These are phyloP conservation scores for Myxozyma sirexii DNA, from an alignment of 805 yeast species.

Conservation along the genomic window DNA sequence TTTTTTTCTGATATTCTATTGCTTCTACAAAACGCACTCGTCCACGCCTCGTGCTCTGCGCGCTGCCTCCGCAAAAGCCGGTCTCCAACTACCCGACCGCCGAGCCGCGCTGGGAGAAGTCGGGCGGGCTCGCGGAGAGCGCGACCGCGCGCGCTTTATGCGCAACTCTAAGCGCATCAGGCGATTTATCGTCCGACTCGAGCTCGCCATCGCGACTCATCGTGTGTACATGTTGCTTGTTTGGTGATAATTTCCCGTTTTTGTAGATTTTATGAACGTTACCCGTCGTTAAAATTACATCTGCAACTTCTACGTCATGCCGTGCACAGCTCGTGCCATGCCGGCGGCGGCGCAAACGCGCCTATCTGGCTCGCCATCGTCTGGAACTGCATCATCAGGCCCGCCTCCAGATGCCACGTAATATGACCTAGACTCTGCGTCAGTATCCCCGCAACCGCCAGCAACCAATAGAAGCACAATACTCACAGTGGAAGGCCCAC, in stretches of 20 bases:
- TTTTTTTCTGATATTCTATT: background rate
- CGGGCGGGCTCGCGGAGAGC: slow-evolving; percentile 6
- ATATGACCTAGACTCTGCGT: slow-evolving; percentile 70
- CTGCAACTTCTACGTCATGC: too few species aligned
- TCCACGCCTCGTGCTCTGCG: background rate
- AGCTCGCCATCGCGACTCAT: too few species aligned
- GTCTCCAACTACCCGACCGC: slow-evolving; percentile 2
- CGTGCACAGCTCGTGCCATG: slow-evolving; percentile 38
- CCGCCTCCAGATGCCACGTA: slow-evolving; percentile 93
- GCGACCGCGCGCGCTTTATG: background rate
- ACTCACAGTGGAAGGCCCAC: slow-evolving; percentile 84
- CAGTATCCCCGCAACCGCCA: too few species aligned
- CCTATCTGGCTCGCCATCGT: slow-evolving; percentile 35
- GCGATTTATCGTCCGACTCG: too few species aligned
- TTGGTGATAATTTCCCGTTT: too few species aligned
- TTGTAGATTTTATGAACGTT: too few species aligned
- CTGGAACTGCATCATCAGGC: slow-evolving; percentile 52
- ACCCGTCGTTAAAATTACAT: too few species aligned
- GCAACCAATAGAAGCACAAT: too few species aligned
- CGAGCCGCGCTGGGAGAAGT: slow-evolving; percentile 5
- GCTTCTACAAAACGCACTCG: too few species aligned
- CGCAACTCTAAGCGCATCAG: too few species aligned
- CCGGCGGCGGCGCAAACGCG: slow-evolving; percentile 36
- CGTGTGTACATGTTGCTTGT: too few species aligned
- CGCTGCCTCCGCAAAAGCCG: too few species aligned